Evolutionary conservation across 805 yeast genomes (phyloP).

Genomic region (Ogataea thermomethanolica): DNA sequence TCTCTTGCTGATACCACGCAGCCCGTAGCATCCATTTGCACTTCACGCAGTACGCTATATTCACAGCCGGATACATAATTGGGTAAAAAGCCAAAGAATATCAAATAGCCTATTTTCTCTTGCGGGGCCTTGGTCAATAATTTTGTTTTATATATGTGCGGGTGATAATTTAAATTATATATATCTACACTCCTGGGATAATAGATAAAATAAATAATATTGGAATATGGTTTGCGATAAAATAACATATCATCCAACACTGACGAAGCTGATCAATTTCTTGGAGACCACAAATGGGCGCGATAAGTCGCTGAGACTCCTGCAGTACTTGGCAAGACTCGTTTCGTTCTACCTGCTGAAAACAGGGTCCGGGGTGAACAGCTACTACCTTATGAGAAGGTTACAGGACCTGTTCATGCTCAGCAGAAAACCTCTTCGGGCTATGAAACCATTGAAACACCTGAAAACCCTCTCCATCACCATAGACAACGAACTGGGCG

Average conservation of each 20-base stretch:
- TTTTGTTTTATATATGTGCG: conserved; percentile 1
- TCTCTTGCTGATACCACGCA: conserved; percentile 82
- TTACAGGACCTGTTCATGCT: conserved; percentile 62
- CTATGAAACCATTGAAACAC: conserved; percentile 76
- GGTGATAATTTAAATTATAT: conserved; percentile 7
- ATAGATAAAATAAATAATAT: too few relatives aligned
- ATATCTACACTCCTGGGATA: background rate
- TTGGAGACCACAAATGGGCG: conserved; percentile 67
- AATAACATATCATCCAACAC: conserved; percentile 69
- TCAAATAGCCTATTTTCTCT: conserved; percentile 7
- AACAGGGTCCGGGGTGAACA: conserved; percentile 45
- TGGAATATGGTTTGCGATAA: conserved; percentile 60
- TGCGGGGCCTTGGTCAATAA: conserved; percentile 7
- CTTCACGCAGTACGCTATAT: conserved; percentile 71
- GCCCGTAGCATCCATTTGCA: conserved; percentile 91
- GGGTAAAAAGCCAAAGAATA: background rate
- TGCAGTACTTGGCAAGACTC: conserved; percentile 79
- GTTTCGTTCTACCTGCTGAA: conserved; percentile 58
- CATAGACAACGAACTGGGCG: conserved; percentile 66
- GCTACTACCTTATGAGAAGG: conserved; percentile 47
- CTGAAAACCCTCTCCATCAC: conserved; percentile 65
- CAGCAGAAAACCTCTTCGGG: conserved; percentile 79
- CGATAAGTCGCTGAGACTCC: conserved; percentile 73
- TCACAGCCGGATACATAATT: conserved; percentile 51
- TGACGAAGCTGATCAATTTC: conserved; percentile 57